A percentile compares a stretch with the other conserved stretches of the same genome.
These are phyloP conservation scores for Dacryopinax spathularia DNA, from an alignment of 768 basidiomycete genomes.

Conservation along the genomic window DNA sequence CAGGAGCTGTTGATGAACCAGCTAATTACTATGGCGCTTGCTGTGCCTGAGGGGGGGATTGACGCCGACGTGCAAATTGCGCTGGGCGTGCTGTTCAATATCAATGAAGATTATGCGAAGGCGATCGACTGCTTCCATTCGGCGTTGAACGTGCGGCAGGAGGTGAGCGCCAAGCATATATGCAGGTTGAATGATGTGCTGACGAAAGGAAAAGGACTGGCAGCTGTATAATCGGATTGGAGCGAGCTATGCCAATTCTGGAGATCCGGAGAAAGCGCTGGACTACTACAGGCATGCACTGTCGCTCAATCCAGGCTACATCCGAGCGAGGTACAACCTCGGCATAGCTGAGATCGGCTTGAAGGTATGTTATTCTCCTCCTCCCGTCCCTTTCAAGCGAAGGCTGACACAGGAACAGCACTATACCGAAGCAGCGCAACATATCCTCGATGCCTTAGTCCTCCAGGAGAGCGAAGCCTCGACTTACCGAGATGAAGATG, in stretches of 20 bases:
- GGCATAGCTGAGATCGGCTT: constrained; percentile 88
- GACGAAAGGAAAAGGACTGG: constrained; percentile 51
- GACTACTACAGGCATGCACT: constrained; percentile 76
- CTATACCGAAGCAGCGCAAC: constrained; percentile 73
- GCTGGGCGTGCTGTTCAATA: constrained; percentile 81
- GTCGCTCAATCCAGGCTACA: constrained; percentile 76
- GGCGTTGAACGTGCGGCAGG: constrained; percentile 73
- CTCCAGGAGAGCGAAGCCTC: constrained; percentile 76
- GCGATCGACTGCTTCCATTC: constrained; percentile 89
- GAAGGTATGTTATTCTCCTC: constrained; percentile 34
- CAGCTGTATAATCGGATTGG: constrained; percentile 85
- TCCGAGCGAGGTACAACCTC: constrained; percentile 87
- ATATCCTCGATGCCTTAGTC: constrained; percentile 76
- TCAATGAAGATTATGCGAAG: constrained; percentile 85
- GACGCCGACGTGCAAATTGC: constrained; percentile 95
- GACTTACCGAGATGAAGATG: constrained; percentile 37
- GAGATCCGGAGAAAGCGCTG: constrained; percentile 64
- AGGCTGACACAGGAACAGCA: constrained; percentile 33
- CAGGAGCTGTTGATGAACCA: constrained; percentile 46
- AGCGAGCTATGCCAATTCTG: constrained; percentile 85
- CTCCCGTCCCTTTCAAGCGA: not conserved
- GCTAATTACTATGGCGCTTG: constrained; percentile 66
- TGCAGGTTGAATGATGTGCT: not conserved
- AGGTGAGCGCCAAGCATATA: constrained; percentile 36
- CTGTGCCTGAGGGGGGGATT: constrained; percentile 41